Conservation (phyloP, 139 green algal species). For the Diplosphaera chodatii region DNA sequence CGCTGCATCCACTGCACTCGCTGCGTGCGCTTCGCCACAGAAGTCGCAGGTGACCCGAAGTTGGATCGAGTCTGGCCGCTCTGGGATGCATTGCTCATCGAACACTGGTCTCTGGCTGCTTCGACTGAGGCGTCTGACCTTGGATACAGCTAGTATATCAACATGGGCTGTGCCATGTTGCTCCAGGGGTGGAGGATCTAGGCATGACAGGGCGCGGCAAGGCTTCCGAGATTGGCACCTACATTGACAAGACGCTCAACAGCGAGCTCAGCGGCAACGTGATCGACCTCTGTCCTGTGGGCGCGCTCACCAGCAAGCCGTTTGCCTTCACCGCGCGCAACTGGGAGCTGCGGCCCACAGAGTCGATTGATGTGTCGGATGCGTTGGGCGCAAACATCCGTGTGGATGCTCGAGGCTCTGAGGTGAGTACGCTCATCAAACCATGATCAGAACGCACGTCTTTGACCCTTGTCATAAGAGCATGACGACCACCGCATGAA, state of each 20-base stretch:
- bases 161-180: no score
- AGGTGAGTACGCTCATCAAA: conserved; percentile 64
- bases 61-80: no score
- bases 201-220: conserved; percentile 86
- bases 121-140: no score
- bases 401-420: conserved; percentile 73
- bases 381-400: conserved; percentile 84
- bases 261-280: conserved; percentile 96
- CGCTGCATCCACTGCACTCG: conserved; percentile 91
- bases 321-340: conserved; percentile 92
- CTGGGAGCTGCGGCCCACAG: conserved; percentile 95
- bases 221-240: conserved; percentile 92
- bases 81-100: no score
- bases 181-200: conserved; percentile 82
- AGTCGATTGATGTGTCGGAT: conserved; percentile 90
- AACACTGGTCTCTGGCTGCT: no score
- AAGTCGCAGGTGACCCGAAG: conserved; percentile 86
- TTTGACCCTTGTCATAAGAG: no score
- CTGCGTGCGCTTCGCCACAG: conserved; percentile 93
- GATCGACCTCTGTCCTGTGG: conserved; percentile 97
- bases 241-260: conserved; percentile 86
- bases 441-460: no score
- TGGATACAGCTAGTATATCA: no score
- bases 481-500: no score
- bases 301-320: conserved; percentile 95